Base-by-base conservation (phyloP, 176 grass and related monocot genomes). In the Musa itinerans region DNA sequence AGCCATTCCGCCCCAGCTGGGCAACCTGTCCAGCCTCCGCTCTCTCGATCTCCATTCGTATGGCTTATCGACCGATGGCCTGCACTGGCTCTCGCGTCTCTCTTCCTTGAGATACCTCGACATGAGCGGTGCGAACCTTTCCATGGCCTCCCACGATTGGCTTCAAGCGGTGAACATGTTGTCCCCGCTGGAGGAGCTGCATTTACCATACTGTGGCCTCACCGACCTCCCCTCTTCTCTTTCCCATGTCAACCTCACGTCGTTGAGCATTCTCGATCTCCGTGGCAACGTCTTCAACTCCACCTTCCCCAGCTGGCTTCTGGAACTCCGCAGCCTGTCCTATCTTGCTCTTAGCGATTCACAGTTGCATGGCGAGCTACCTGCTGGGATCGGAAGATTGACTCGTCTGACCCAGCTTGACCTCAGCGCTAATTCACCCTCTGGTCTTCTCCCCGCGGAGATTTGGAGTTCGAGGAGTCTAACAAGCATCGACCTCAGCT, bases 131-230 rank as follows among this genome's bases (percentile, higher is more conserved):
- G 53, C 21, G 1, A 20, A 81, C 24, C 87, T 81, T 67, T 65
- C 34, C 53, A 24, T 17, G 15, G 68, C 26, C 1, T 0, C 20
- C 5, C 0, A 67, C 2, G 63, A 84, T 52, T 90, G 85, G 88
- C 61, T 83, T 16, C 78, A 63, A 10, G 11, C 8, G 1, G 72
- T 87, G 11, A 90, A 77, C 49, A 84, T 72, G 81, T 75, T 90
- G 29, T 64, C 62, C 15, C 54, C 17, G 17, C 53, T 88, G 1
- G 5, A 78, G 52, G 79, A 73, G 9, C 55, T 91, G 19, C 50
- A 2, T 65, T 80, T 91, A 21, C 49, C 78, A 3, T 22, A 66
- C 50, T 83, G 79, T 54, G 52, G 16, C 14, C 76, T 91, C 52
- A 78, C 58, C 54, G 16, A 43, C 2, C 73, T 55, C 0, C 7